Evolutionary conservation across 2,329 filamentous ascomycete genomes (phyloP).

Genomic region (Aspergillus pseudotamarii): DNA sequence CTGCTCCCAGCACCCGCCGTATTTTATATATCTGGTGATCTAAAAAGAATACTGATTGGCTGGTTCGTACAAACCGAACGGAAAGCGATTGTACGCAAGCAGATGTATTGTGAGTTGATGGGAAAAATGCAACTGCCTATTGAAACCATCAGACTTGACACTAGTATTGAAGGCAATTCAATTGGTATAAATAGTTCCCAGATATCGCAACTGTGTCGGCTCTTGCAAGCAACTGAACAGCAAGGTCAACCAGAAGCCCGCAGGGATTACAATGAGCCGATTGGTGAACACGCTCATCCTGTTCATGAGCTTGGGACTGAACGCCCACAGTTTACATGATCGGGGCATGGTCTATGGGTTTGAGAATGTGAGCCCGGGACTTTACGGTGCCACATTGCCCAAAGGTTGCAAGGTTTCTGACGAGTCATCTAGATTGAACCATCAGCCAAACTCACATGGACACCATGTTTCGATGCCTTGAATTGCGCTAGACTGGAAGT

Average conservation of each 20-base stretch:
- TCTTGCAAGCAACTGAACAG: constrained; percentile 5
- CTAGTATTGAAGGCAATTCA: not conserved
- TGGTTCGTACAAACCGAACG: not conserved
- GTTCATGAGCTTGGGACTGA: constrained; percentile 7
- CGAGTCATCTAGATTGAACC: constrained; percentile 16
- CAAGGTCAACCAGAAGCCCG: not conserved
- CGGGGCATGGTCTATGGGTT: constrained; percentile 10
- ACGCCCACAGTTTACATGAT: constrained; percentile 6
- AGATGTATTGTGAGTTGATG: not conserved
- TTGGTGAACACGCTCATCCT: not conserved
- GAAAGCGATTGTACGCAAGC: not conserved
- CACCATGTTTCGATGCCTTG: constrained; percentile 18
- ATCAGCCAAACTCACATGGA: constrained; percentile 20
- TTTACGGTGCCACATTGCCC: not conserved
- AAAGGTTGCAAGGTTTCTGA: constrained; percentile 10
- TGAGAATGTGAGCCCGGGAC: constrained; percentile 6
- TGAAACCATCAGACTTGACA: not conserved
- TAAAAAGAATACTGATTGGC: no score
- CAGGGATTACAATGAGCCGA: constrained; percentile 7
- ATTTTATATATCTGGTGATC: no score
- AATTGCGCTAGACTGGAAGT: constrained; percentile 18
- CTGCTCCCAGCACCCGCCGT: not conserved
- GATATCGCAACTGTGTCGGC: not conserved
- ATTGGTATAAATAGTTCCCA: constrained; percentile 11
- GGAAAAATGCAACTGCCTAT: constrained; percentile 6